Percentiles rank a stretch among this genome's conserved stretches.
phyloP scores from a whole-genome alignment of 345 rosid species.

The Cardamine occulta region DNA sequence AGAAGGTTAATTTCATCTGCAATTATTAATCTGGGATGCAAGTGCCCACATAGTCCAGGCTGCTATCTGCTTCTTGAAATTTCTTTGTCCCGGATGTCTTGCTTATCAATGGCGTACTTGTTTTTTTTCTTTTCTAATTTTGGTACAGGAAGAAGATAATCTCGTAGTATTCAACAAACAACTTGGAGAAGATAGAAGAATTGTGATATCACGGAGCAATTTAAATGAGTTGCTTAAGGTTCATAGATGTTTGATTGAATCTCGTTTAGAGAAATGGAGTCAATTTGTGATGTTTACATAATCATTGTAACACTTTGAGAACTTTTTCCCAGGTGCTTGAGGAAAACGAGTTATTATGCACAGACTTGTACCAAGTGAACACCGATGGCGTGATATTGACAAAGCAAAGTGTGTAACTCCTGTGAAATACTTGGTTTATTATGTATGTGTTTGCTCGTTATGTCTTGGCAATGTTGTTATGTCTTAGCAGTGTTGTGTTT shows the following conservation, averaged over 20 bases:
- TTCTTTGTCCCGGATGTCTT: constrained; percentile 2
- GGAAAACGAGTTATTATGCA: constrained; percentile 82
- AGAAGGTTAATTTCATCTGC: neutral
- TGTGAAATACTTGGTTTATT: constrained; percentile 35
- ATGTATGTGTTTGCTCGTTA: constrained; percentile 29
- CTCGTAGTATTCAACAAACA: constrained; percentile 81
- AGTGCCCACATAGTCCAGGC: neutral
- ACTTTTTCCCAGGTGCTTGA: constrained; percentile 73
- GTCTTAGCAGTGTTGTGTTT: constrained; percentile 24
- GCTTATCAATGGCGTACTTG: constrained; percentile 23
- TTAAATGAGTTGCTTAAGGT: constrained; percentile 84
- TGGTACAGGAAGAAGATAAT: constrained; percentile 74
- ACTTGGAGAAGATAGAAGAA: constrained; percentile 86
- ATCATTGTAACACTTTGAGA: constrained; percentile 6
- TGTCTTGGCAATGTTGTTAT: constrained; percentile 26
- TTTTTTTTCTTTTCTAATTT: neutral
- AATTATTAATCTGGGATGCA: neutral
- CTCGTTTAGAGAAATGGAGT: constrained; percentile 2
- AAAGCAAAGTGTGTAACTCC: constrained; percentile 72
- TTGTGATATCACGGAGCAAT: constrained; percentile 84
- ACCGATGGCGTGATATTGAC: constrained; percentile 86
- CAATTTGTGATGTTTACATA: constrained; percentile 47
- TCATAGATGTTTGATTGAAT: constrained; percentile 10
- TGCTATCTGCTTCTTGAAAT: constrained; percentile 19
- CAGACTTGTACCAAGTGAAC: constrained; percentile 70